Base-by-base conservation (phyloP, 192 early-diverging fungal genomes). In the Phlyctochytrium planicorne region DNA sequence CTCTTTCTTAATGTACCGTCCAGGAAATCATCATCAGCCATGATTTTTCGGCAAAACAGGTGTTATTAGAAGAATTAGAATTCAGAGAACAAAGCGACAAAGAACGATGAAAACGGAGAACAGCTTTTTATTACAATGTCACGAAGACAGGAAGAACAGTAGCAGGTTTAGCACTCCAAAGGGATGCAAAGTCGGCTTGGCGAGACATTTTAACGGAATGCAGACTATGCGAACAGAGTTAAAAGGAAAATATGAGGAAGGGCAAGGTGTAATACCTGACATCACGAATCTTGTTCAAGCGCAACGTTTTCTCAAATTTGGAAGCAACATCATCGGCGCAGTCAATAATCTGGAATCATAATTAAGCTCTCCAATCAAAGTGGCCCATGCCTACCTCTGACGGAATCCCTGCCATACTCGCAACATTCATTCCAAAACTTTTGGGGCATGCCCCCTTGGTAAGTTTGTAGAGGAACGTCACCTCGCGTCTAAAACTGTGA, bases 381-480 rank as follows among this genome's bases (percentile, higher is more conserved):
- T 53, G 30, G 2, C 2, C n/a, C 40, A 40, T 33, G 10, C 34
- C 84, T 53, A 96, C 86, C 3, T 69, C 32, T 29, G 76, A 30
- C 0, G 94, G 94, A 16, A 99, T 85, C 3, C 94, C 94, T 0
- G 96, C 97, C 92, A 98, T 97, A n/a, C 80, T 82, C 2, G 97
- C 97, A 0, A 98, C 95, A 65, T 98, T 98, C 95, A 98, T 97
- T 55, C 97, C 97, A 70, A 94, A 96, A 27, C 92, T 94, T 76
- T 93, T 93, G 40, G 91, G 90, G 67, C 92, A 96, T 1, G 89
- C 88, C 14, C 97, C 97, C 24, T 78, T 64, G 10, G 84, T 81
- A 34, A 99, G 72, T 60, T 94, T 93, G 75, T 99, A 99, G 62
- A 99, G 72, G 76, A 99, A 99, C 0, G 92, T 94, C 20, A 99